A percentile compares a stretch with the other conserved stretches of the same genome.
These are phyloP conservation scores for Collybiopsis luxurians DNA, from an alignment of 768 basidiomycete species.

Conservation along the genomic window DNA sequence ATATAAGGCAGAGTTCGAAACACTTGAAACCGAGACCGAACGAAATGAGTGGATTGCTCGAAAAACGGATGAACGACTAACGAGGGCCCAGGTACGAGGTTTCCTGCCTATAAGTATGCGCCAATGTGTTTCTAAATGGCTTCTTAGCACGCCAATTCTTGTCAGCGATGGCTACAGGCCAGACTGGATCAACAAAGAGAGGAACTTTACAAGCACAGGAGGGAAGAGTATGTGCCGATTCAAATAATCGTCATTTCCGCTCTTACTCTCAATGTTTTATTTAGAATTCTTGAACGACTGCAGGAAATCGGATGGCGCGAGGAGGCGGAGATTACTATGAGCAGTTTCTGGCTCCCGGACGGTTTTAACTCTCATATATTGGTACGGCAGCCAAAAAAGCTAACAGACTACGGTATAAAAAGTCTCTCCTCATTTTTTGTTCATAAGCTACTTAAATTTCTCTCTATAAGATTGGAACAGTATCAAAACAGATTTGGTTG, in stretches of 20 bases:
- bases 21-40: not conserved
- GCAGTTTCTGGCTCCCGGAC: not conserved
- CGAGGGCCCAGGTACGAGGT: not conserved
- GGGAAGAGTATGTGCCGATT: not conserved
- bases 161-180: not conserved
- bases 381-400: not conserved
- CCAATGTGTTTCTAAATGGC: not conserved
- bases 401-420: not conserved
- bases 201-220: not conserved
- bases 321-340: not conserved
- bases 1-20: not conserved
- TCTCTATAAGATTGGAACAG: not conserved
- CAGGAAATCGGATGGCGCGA: constrained; percentile 1
- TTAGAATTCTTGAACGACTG: constrained; percentile 1
- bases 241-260: not conserved
- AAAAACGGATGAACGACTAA: not conserved
- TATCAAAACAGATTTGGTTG: not conserved
- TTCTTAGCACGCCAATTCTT: not conserved
- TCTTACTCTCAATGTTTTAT: not conserved
- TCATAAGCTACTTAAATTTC: too few species aligned
- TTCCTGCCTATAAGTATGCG: not conserved
- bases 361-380: not conserved
- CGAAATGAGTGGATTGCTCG: not conserved
- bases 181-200: not conserved
- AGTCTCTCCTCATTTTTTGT: too few species aligned